Evolutionary conservation across 768 basidiomycete genomes (phyloP).

Genomic region (Neoboletus subvelutipes): DNA sequence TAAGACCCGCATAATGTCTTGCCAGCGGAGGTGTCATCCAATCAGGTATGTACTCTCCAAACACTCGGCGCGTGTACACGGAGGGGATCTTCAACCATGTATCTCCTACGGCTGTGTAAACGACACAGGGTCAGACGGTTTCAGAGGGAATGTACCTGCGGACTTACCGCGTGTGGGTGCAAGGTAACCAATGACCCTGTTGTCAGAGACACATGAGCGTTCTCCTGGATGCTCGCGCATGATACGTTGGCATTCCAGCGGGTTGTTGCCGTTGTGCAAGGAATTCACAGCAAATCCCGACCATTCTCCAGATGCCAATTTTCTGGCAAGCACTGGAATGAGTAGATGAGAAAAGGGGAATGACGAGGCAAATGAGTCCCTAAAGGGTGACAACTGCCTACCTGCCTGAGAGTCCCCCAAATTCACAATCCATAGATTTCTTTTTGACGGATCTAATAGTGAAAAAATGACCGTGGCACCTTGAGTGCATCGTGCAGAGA

Average conservation of each 20-base stretch:
- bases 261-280: constrained; percentile 33
- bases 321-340: constrained; percentile 23
- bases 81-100: constrained; percentile 36
- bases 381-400: constrained; percentile 4
- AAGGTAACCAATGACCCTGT: constrained; percentile 39
- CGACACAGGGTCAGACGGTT: constrained; percentile 15
- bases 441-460: constrained; percentile 28
- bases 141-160: background rate
- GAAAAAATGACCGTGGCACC: constrained; percentile 35
- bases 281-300: constrained; percentile 23
- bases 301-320: constrained; percentile 21
- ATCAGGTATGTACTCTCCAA: constrained; percentile 25
- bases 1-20: constrained; percentile 32
- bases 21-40: constrained; percentile 22
- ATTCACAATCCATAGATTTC: constrained; percentile 35
- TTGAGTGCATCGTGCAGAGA: constrained; percentile 34
- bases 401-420: constrained; percentile 38
- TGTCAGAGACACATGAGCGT: constrained; percentile 27
- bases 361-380: constrained; percentile 3
- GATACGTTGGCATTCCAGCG: constrained; percentile 28
- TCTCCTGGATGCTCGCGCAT: constrained; percentile 33
- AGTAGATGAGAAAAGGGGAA: background rate
- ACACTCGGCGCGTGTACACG: constrained; percentile 33
- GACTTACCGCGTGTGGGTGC: constrained; percentile 39
- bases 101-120: constrained; percentile 34